Evolutionary conservation across 1,139 yeast species (phyloP), one percentile per base, ranked within the genome.

Genomic region (Wickerhamiella pararugosa): DNA sequence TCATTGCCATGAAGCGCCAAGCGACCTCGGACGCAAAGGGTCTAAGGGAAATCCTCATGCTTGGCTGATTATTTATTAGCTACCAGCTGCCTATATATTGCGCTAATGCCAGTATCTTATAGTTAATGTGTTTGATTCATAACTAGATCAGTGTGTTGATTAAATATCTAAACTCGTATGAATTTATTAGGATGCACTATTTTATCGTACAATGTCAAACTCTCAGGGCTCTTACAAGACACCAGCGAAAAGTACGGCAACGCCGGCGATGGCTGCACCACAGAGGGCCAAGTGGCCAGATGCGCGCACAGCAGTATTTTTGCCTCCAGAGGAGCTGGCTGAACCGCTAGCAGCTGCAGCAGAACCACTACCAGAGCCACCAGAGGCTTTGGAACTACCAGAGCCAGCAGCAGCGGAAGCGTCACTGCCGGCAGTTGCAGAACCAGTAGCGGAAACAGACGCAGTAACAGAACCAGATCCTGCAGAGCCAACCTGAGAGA

Each of bases 21-120:
- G 86, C 96, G 1, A 86, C 87, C 0, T 74, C 80, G 77, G 96
- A 87, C 58, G 71, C 80, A 9, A 78, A 83, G 57, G 86, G 94
- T 25, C 70, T 87, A 48, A 84, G 83, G 53, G 97, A 87, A 60
- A 87, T 87, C 46, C 81, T 87, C 58, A 87, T 87, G 97, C 75
- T 83, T 38, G 31, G 29, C 30, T 7, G 30, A 36, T 30, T 37
- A 32, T 37, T 37, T 37, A 32, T 32, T 37, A 9, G 25, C 26
- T 27, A 35, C 21, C 29, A 34, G 29, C 25, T 7, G 9, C 25
- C 29, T 34, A 34, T 34, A 8, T 25, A 25, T 34, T 34, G 9
- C 10, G 7, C 34, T 32, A 32, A 15, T 15, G 21, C 21, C 21
- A 15, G 21, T 15, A 15, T 15, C 21, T 15, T 15, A 15, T 15